Conservation (phyloP, 257 asterid genomes). For the Knoxia roxburghii region DNA sequence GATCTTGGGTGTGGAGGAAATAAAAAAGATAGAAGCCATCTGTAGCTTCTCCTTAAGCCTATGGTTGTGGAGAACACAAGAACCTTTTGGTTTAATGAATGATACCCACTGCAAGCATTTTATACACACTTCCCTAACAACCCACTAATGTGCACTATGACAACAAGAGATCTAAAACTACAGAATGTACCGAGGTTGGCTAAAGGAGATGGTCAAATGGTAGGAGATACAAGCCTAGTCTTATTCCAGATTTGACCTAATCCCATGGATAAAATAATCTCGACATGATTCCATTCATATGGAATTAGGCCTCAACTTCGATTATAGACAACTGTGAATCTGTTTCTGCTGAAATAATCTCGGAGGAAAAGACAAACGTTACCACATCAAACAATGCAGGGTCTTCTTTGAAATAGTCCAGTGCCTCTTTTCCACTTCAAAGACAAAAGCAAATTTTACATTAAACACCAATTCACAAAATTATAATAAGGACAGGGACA, state of each 20-base stretch:
- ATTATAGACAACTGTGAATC: neutral
- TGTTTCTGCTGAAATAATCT: too few species aligned
- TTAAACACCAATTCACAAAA: neutral
- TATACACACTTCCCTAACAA: neutral
- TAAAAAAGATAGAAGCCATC: neutral
- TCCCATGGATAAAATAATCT: too few species aligned
- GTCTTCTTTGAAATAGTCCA: conserved; percentile 67
- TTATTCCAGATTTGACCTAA: neutral
- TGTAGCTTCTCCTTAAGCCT: neutral
- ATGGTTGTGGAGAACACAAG: neutral
- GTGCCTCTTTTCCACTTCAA: conserved; percentile 78
- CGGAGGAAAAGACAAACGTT: conserved; percentile 25
- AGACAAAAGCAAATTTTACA: neutral
- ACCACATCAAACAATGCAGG: conserved; percentile 82
- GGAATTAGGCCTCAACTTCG: neutral
- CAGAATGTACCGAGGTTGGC: neutral
- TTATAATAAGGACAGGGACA: too few species aligned
- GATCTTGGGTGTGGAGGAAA: neutral
- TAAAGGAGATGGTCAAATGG: neutral
- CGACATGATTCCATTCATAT: too few species aligned
- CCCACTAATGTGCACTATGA: neutral
- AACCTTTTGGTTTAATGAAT: neutral
- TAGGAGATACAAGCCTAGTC: neutral
- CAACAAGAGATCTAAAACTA: neutral
- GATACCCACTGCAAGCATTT: neutral